Evolutionary conservation across 192 early-diverging fungal species (phyloP), one percentile per base, ranked within the genome.

Genomic region (Thamnidium elegans): DNA sequence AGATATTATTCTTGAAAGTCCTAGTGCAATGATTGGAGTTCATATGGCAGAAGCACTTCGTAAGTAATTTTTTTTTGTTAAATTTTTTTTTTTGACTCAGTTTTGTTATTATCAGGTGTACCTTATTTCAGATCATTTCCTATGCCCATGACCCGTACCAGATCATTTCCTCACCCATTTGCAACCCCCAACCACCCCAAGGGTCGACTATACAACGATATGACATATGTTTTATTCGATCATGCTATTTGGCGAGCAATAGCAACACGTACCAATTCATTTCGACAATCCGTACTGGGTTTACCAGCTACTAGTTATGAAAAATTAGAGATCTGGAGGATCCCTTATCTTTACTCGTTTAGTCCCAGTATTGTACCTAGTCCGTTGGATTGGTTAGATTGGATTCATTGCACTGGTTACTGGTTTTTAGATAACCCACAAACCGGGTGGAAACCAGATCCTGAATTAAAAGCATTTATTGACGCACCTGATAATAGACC

Each of bases 91-190:
- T 7, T n/a, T 46, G 34, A 42, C 6, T 32, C 6, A 51, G 11
- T 7, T 26, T 13, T n/a, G 9, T 10, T 31, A 42, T 42, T 48
- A 48, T 48, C 46, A 68, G 79, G 71, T 21, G 79, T 90, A 32
- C 85, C 89, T 39, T 87, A 84, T 59, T 87, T 87, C 69, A 54
- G 79, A 19, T 80, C 86, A 17, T 87, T 90, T 65, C 79, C 88
- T 7, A 88, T 91, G 84, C 88, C 88, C 3, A 89, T 87, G 90
- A 88, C 84, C n/a, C 71, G 85, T 9, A 91, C 90, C n/a, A 66
- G 79, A 23, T 72, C 78, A 8, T 91, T 86, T 64, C 88, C 90
- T 34, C 90, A 91, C 62, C 88, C 90, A 3, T 82, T 89, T 46
- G 85, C 82, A 3, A 79, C 84, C 0, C 78, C 81, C 5, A 78